Conservation (phyloP, 176 grass and related monocot species). For the Hyparrhenia diplandra region DNA sequence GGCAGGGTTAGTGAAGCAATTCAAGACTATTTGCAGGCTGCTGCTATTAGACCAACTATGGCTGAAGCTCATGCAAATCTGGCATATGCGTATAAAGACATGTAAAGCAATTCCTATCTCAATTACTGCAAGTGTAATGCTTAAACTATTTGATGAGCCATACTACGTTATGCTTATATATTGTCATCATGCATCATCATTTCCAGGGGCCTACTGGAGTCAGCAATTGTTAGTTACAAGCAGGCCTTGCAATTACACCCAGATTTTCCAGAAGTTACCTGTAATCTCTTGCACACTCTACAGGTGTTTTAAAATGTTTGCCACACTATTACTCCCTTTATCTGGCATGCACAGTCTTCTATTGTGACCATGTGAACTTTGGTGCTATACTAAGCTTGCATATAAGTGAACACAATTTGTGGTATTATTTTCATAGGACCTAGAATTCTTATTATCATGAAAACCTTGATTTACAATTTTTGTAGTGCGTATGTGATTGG, state of each 20-base stretch:
- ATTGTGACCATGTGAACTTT: too few species aligned
- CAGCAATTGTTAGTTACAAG: neutral
- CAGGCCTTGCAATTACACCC: neutral
- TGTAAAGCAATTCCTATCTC: neutral
- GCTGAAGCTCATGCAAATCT: neutral
- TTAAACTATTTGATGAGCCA: neutral
- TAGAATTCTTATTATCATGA: neutral
- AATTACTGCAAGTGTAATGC: neutral
- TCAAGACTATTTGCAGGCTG: neutral
- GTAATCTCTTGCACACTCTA: neutral
- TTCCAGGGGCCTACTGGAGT: neutral
- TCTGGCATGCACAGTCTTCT: neutral
- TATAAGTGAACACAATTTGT: neutral
- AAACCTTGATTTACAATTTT: conserved; percentile 6
- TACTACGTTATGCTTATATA: neutral
- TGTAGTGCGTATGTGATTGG: neutral
- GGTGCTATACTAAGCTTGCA: too few species aligned
- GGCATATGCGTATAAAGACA: neutral
- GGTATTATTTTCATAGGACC: neutral
- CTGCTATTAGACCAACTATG: neutral
- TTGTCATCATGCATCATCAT: neutral
- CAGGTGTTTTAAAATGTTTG: neutral
- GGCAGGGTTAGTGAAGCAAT: neutral
- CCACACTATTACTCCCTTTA: neutral
- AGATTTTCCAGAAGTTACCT: neutral